phyloP scores from a whole-genome alignment of 2,329 filamentous ascomycete genomes.

The Pyrenochaeta sp. region DNA sequence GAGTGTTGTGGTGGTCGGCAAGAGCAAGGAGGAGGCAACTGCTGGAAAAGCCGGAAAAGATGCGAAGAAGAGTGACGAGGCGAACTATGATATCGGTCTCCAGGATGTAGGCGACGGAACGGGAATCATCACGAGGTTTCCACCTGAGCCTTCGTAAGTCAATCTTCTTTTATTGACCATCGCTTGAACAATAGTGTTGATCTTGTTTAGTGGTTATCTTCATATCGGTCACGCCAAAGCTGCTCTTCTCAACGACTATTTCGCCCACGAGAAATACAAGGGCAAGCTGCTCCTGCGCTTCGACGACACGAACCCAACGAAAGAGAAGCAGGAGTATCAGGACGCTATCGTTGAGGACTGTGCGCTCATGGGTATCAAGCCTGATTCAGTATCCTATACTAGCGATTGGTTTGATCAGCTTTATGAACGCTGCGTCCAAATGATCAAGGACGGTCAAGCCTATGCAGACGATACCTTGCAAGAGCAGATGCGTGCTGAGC shows the following conservation, averaged over 20 bases:
- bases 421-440: constrained; percentile 81
- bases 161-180: constrained; percentile 8
- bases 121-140: constrained; percentile 86
- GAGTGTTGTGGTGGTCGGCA: constrained; percentile 69
- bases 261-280: constrained; percentile 90
- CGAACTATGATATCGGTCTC: constrained; percentile 87
- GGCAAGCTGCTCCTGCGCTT: constrained; percentile 91
- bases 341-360: constrained; percentile 94
- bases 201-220: constrained; percentile 81
- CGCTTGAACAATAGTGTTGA: too few species aligned
- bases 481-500: constrained; percentile 84
- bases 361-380: constrained; percentile 87
- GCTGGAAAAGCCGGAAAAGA: constrained; percentile 67
- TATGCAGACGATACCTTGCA: constrained; percentile 95
- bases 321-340: constrained; percentile 96
- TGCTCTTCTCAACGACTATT: constrained; percentile 93
- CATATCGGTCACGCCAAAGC: constrained; percentile 97
- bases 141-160: constrained; percentile 86
- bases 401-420: constrained; percentile 95
- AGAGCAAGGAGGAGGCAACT: constrained; percentile 50
- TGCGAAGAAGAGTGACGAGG: constrained; percentile 80
- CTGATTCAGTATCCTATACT: constrained; percentile 86
- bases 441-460: constrained; percentile 86
- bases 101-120: constrained; percentile 78
- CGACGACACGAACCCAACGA: constrained; percentile 96